Evolutionary conservation across 2,329 filamentous ascomycete genomes (phyloP), one percentile per base, ranked within the genome.

Genomic region (Ceratocystis albifundus): DNA sequence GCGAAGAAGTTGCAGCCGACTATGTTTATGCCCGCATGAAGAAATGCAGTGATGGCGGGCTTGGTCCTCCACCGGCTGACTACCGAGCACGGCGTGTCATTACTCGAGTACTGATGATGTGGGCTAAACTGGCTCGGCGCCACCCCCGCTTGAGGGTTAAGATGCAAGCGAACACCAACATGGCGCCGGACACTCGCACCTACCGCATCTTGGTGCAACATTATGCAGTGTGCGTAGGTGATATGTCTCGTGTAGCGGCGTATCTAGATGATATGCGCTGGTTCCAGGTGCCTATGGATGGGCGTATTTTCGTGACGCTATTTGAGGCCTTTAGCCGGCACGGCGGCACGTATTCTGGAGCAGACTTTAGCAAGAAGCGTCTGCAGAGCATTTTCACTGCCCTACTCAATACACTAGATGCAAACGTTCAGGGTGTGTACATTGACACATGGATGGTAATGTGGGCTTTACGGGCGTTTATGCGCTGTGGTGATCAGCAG

Each of bases 1-100:
- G 88, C 50, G 92, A 99, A 72, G 83, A 87, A 48, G 77, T 80
- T 5, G 86, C 89, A 0, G 94, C 92, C 2, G 86, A 93, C 70
- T 82, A 88, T 68, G 84, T 96, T 10, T 96, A 96, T 71, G 78
- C 84, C 67, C 85, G 86, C 68, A 97, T 99, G 92, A 92, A 91
- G 74, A 76, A 76, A 1, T 78, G 84, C 32, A 79, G 85, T 67
- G 73, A 41, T 12, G 36, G 44, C 17, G 48, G 12, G 44, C 15
- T 22, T 17, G 28, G 50, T 3, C 36, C 62, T 45, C 71, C 73
- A 55, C 69, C 73, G 68, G 75, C 76, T 55, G 76, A 80, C 66
- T 81, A 81, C 67, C 75, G 75, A 69, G 76, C 76, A 70, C 76
- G 77, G 64, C 79, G 77, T 66, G 77, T 79, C 66, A 77, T 86